Evolutionary conservation across 2,329 filamentous ascomycete species (phyloP).

Genomic region (Tolypocladium paradoxum): DNA sequence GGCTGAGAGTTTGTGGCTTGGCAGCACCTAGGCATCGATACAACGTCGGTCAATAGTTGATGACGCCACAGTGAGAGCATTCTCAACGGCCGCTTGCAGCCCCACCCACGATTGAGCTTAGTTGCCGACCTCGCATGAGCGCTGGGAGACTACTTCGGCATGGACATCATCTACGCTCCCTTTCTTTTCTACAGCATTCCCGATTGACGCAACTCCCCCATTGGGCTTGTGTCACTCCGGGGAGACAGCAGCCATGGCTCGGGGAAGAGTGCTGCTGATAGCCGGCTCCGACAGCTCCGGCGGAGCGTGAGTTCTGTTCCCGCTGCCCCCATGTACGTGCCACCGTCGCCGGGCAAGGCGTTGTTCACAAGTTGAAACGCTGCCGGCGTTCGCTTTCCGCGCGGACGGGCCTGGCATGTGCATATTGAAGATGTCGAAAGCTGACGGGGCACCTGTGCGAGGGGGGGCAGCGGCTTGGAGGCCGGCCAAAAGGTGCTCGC

Average conservation of each 20-base stretch:
- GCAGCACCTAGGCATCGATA: too few relatives aligned
- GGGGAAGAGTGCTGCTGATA: constrained; percentile 59
- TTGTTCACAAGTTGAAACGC: neutral
- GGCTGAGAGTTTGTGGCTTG: too few relatives aligned
- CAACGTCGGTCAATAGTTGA: neutral
- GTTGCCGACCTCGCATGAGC: neutral
- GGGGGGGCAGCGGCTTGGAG: constrained; percentile 67
- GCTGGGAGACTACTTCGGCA: neutral
- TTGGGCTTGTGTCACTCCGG: neutral
- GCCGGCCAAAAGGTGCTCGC: constrained; percentile 93
- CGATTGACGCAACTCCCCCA: neutral
- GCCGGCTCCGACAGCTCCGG: constrained; percentile 87
- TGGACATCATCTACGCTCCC: neutral
- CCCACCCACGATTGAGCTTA: neutral
- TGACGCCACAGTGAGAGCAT: neutral
- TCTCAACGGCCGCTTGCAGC: neutral
- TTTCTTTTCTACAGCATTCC: too few relatives aligned
- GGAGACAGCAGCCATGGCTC: constrained; percentile 18
- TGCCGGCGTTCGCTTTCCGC: neutral
- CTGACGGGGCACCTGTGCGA: neutral
- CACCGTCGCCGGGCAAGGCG: too few relatives aligned
- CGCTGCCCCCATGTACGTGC: neutral
- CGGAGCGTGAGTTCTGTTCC: constrained; percentile 53
- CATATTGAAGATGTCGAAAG: neutral
- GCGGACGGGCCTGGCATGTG: neutral